Conservation (phyloP, 73 alveolate genomes). For the Paramecium caudatum region DNA sequence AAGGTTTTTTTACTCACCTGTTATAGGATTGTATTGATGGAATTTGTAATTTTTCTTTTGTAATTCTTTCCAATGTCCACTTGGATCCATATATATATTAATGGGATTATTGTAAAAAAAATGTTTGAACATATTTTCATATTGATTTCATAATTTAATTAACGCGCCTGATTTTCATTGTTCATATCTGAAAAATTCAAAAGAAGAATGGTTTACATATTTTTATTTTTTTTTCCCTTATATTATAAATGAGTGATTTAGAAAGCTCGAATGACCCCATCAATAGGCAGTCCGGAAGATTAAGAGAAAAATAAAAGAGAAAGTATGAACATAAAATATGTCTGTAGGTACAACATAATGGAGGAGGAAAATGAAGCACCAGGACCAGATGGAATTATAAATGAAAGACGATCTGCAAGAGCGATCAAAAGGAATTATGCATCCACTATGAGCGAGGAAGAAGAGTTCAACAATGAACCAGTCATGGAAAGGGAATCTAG, state of each 20-base stretch:
- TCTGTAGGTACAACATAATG: slow-evolving; percentile 52
- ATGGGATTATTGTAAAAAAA: background rate
- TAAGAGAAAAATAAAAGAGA: slow-evolving; percentile 49
- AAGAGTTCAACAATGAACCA: slow-evolving; percentile 58
- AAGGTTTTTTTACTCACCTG: slow-evolving; percentile 60
- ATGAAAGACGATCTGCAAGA: slow-evolving; percentile 64
- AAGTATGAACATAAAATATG: slow-evolving; percentile 1
- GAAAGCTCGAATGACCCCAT: slow-evolving; percentile 50
- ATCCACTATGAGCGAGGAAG: slow-evolving; percentile 40
- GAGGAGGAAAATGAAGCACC: slow-evolving; percentile 11
- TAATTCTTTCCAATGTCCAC: slow-evolving; percentile 60
- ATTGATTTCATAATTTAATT: background rate
- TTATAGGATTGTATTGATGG: slow-evolving; percentile 62
- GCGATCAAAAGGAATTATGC: slow-evolving; percentile 61
- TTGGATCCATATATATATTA: slow-evolving; percentile 58
- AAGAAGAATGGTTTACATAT: background rate
- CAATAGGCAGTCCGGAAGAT: slow-evolving; percentile 27
- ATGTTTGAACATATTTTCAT: background rate
- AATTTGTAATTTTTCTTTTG: slow-evolving; percentile 56
- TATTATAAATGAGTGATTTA: slow-evolving; percentile 47
- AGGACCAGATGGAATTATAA: slow-evolving; percentile 27
- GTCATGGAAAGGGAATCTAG: slow-evolving; percentile 61
- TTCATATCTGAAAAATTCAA: background rate
- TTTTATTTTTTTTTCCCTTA: slow-evolving; percentile 43
- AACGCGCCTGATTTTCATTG: background rate